Percentiles rank a stretch among this genome's conserved stretches.
These are phyloP conservation scores for Phaeosphaeriaceae sp. DNA, from an alignment of 2,329 filamentous ascomycete genomes.

Conservation along the genomic window DNA sequence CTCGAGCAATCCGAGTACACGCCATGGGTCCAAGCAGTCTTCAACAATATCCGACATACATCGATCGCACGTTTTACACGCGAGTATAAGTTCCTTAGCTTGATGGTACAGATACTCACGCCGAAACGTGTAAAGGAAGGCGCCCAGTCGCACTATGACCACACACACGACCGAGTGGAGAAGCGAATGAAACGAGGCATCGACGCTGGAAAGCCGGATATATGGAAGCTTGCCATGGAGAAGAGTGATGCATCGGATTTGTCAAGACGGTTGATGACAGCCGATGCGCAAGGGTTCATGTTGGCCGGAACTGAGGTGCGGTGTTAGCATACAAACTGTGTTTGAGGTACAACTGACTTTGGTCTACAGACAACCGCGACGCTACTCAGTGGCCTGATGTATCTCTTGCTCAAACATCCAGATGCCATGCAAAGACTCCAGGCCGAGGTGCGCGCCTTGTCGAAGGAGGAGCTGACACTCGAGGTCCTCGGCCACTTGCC, in stretches of 20 bases:
- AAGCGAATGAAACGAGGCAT: not conserved
- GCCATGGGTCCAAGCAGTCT: constrained; percentile 36
- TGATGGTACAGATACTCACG: too few species aligned
- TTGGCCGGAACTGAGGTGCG: constrained; percentile 21
- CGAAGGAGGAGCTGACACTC: constrained; percentile 20
- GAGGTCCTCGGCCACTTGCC: constrained; percentile 18
- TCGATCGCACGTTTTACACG: not conserved
- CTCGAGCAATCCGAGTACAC: constrained; percentile 39
- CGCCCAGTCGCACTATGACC: not conserved
- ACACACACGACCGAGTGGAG: not conserved
- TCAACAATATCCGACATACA: not conserved
- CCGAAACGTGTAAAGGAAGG: not conserved
- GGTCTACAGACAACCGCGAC: constrained; percentile 26
- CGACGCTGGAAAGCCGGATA: constrained; percentile 14
- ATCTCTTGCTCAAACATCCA: constrained; percentile 24
- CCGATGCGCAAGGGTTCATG: constrained; percentile 13
- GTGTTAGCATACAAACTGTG: too few species aligned
- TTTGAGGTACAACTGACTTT: too few species aligned
- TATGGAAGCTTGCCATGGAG: constrained; percentile 20
- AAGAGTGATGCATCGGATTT: constrained; percentile 8
- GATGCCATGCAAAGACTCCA: constrained; percentile 14
- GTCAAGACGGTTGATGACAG: constrained; percentile 24
- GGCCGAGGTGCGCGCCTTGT: constrained; percentile 19
- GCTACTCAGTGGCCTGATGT: constrained; percentile 23
- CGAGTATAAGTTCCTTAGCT: too few species aligned